These are phyloP conservation scores for Emmonsiellopsis sp. DNA, from an alignment of 2,329 filamentous ascomycete species.

Conservation along the genomic window DNA sequence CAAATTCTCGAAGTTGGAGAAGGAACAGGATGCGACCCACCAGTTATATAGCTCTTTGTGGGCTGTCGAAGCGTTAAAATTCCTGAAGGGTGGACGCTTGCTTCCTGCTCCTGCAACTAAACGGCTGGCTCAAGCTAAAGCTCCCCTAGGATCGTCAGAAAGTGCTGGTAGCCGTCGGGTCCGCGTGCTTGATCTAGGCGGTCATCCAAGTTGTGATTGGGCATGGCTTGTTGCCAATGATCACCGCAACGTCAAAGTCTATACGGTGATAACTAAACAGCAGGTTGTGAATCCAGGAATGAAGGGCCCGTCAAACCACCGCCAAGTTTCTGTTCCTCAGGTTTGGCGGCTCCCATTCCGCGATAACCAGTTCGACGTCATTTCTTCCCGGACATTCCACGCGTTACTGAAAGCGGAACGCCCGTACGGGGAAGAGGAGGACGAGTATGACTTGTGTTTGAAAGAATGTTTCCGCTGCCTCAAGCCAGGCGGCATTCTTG, in stretches of 20 bases:
- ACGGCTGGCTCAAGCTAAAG: conserved; percentile 21
- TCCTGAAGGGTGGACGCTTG: conserved; percentile 51
- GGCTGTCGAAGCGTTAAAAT: conserved; percentile 53
- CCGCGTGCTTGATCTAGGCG: conserved; percentile 76
- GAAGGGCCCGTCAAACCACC: conserved; percentile 78
- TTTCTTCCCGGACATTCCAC: conserved; percentile 82
- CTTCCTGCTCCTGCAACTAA: conserved; percentile 45
- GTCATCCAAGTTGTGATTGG: conserved; percentile 82
- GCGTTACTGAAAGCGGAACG: conserved; percentile 62
- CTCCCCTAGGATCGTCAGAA: conserved; percentile 14
- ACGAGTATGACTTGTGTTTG: conserved; percentile 83
- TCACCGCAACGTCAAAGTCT: conserved; percentile 76
- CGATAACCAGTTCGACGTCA: conserved; percentile 77
- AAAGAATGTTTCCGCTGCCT: conserved; percentile 81
- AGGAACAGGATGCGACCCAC: conserved; percentile 67
- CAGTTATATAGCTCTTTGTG: conserved; percentile 55
- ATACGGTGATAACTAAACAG: conserved; percentile 72
- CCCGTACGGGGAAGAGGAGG: conserved; percentile 56
- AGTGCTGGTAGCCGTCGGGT: conserved; percentile 37
- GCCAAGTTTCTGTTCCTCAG: conserved; percentile 65
- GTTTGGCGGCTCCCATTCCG: conserved; percentile 78
- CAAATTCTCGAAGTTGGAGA: conserved; percentile 45
- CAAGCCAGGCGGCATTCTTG: conserved; percentile 85
- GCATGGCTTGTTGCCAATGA: conserved; percentile 86
- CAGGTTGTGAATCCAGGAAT: conserved; percentile 66